Conservation (phyloP, 371 early-diverging fungal species). For the Mortierella sp. region DNA sequence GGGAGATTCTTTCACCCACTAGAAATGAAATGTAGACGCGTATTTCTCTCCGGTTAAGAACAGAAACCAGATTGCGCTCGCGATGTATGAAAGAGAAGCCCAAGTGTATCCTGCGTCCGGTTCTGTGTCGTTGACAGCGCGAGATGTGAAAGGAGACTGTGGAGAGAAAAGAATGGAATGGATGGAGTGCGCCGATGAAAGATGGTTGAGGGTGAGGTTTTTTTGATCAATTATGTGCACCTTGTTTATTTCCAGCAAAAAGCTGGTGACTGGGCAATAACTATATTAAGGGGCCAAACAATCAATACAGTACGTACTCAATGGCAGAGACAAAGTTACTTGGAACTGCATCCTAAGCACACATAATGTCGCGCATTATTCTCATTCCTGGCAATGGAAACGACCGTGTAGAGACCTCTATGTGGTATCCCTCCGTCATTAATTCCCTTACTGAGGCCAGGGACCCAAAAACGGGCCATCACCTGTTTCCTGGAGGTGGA, state of each 20-base stretch:
- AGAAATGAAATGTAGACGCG: constrained; percentile 14
- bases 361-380: constrained; percentile 47
- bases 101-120: constrained; percentile 4
- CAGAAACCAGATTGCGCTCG: constrained; percentile 9
- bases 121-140: constrained; percentile 1
- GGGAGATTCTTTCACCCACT: not conserved
- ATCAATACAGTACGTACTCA: no score
- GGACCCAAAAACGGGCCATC: constrained; percentile 14
- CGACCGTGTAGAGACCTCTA: constrained; percentile 46
- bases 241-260: constrained; percentile 7
- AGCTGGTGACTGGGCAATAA: constrained; percentile 10
- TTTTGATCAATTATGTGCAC: not conserved
- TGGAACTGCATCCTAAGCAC: constrained; percentile 1
- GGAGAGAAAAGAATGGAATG: not conserved
- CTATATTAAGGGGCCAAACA: constrained; percentile 13
- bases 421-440: constrained; percentile 57
- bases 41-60: constrained; percentile 7
- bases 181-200: not conserved
- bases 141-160: not conserved
- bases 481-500: constrained; percentile 45
- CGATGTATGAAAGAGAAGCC: not conserved
- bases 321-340: not conserved
- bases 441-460: constrained; percentile 29
- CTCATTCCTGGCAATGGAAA: constrained; percentile 57
- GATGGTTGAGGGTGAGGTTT: not conserved